phyloP scores from a whole-genome alignment of 73 alveolate species.

The Uronychia setigera region DNA sequence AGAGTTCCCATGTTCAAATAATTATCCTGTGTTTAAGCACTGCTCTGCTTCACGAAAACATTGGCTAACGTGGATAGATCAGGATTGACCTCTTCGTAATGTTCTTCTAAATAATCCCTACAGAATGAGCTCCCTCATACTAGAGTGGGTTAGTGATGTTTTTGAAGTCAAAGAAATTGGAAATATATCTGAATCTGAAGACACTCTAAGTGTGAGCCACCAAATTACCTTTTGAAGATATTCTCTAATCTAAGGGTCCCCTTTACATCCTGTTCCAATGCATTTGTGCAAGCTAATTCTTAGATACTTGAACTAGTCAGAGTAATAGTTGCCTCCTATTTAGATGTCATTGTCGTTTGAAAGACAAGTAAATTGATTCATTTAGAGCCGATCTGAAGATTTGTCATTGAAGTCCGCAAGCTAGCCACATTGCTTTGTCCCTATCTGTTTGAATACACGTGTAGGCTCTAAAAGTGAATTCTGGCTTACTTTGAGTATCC shows the following conservation, averaged over 20 bases:
- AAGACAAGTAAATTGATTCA: background rate
- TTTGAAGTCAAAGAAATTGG: background rate
- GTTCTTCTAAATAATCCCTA: background rate
- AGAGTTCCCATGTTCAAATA: background rate
- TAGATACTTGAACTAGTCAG: background rate
- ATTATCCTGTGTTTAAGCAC: background rate
- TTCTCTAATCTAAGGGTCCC: background rate
- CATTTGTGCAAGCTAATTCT: background rate
- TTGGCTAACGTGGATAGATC: background rate
- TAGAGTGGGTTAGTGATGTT: background rate
- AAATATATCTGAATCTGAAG: background rate
- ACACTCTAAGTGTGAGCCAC: no score
- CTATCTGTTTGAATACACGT: background rate
- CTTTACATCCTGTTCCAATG: background rate
- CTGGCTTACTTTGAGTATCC: background rate
- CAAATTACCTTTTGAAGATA: background rate
- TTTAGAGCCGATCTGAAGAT: background rate
- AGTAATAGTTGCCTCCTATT: background rate
- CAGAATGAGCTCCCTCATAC: background rate
- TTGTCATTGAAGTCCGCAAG: background rate
- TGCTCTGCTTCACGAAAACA: background rate
- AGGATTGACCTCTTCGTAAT: background rate
- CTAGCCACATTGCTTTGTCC: background rate
- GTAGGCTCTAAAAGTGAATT: background rate
- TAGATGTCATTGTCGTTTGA: background rate